Base-by-base conservation (phyloP, 345 rosid genomes). In the Adansonia digitata region DNA sequence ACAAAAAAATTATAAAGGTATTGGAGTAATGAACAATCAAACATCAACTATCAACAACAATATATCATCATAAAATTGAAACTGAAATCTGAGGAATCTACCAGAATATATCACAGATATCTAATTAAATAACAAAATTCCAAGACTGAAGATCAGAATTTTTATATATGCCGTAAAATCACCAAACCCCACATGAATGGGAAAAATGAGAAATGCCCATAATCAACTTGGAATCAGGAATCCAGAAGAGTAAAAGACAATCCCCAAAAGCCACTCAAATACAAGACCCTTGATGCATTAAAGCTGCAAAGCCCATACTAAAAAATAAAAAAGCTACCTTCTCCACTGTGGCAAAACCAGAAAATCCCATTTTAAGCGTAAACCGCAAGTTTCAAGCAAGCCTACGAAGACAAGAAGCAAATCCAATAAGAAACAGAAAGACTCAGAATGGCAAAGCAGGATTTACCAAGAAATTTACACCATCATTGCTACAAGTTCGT, bases 251-350 rank as follows among this genome's bases (percentile, higher is more conserved):
- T 60, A 60, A 22, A 81, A 65, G 82, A 78, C 88, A 81, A 74
- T 73, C 74, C 77, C 89, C 89, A 77, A 75, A 80, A 80, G 84
- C 84, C 83, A 82, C 85, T 84, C 86, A 43, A 81, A 84, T 75
- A 83, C 83, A 76, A 82, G 77, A 75, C 74, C 56, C 72, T 27
- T 73, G 69, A n/a, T n/a, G n/a, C 60, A 29, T 55, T 60, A 81
- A 60, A 72, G 75, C 79, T 64, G 62, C 60, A 68, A 71, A 45
- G 56, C 55, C 26, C 37, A 60, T 29, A 4, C 7, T 73, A 63
- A 46, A 11, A 77, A 69, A 68, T 37, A 37, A 64, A 49, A 70
- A n/a, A 31, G 70, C 26, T 53, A 37, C 62, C 46, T 39, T 48
- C 75, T 43, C 72, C 61, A 53, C 15, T 43, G 66, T 11, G 48